Evolutionary conservation across 2,329 filamentous ascomycete species (phyloP).

Genomic region (Macrophomina tecta): DNA sequence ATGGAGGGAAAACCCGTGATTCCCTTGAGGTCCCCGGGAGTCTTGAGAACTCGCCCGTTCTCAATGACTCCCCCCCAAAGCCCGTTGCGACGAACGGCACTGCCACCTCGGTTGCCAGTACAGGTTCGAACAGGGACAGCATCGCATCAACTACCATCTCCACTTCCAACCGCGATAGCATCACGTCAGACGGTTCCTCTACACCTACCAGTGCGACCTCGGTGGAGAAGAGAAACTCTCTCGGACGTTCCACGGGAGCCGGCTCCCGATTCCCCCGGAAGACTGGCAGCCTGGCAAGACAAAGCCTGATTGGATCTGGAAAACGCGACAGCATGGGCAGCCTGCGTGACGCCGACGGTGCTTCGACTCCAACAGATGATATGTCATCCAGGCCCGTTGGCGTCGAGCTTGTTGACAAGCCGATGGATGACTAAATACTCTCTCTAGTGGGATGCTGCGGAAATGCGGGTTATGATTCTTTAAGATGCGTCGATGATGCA

Average conservation of each 20-base stretch:
- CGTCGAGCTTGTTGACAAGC: slow-evolving; percentile 74
- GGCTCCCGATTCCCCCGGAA: slow-evolving; percentile 55
- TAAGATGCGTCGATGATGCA: slow-evolving; percentile 20
- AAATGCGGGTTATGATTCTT: slow-evolving; percentile 19
- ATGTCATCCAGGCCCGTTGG: slow-evolving; percentile 51
- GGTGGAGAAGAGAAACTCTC: slow-evolving; percentile 69
- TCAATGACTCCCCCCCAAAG: slow-evolving; percentile 32
- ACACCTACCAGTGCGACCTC: slow-evolving; percentile 36
- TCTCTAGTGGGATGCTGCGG: neutral
- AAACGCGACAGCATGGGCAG: slow-evolving; percentile 40
- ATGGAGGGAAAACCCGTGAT: slow-evolving; percentile 61
- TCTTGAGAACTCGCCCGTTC: slow-evolving; percentile 52
- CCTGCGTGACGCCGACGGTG: slow-evolving; percentile 35
- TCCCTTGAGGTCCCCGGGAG: slow-evolving; percentile 83
- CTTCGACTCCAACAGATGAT: slow-evolving; percentile 48
- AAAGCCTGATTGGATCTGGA: slow-evolving; percentile 37
- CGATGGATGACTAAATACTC: slow-evolving; percentile 72
- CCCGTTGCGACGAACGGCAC: slow-evolving; percentile 42
- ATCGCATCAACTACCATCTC: slow-evolving; percentile 26
- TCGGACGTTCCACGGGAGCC: slow-evolving; percentile 57
- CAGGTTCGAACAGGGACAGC: slow-evolving; percentile 30
- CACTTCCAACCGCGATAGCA: slow-evolving; percentile 29
- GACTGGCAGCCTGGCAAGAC: slow-evolving; percentile 58
- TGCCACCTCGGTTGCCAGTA: slow-evolving; percentile 32
- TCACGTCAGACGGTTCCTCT: slow-evolving; percentile 27